Evolutionary conservation across 2,329 filamentous ascomycete species (phyloP), one percentile per base, ranked within the genome.

Genomic region (Diaporthe eres): DNA sequence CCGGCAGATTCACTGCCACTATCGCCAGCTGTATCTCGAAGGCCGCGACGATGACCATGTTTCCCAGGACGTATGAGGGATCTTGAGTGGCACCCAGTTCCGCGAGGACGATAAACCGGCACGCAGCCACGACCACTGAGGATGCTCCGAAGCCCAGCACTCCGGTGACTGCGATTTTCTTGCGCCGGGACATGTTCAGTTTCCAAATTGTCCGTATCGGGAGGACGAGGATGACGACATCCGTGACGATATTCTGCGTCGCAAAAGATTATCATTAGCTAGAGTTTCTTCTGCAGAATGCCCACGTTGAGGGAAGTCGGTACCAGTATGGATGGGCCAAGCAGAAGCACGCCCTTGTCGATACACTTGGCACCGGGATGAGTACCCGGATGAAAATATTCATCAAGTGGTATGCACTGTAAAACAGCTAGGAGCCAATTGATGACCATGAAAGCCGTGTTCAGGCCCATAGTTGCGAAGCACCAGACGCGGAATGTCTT

Each of bases 31-130:
- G 72, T 6, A 76, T 72, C 39, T 76, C 75, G 22, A 74, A 39
- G 7, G 75, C 72, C 17, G 68, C 75, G 8, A 76, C 74, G 51
- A 75, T 75, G 19, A 76, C 72, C 72, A 76, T 76, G 65, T 76
- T 65, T 0, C 72, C 75, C 12, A 76, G 58, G 17, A 75, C 65
- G 25, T 25, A 55, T 0, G 75, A 72, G 5, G 72, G 68, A 19
- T 75, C 67, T 22, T 68, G n/a, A 0, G 57, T 67, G 6, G 49
- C n/a, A 4, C 61, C 53, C 19, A 76, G 67, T 25, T 67, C 37
- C 1, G 70, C 34, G 31, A 76, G 61, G 31, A 76, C 39, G 19
- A 74, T 68, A 12, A 76, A 53, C 1, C 75, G 72, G 12, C 63
- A 39, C 39, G 47, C 74, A 25, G 75, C 65, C 37, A 76, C 49